Percentiles rank a stretch among this genome's conserved stretches.
These are phyloP conservation scores for Pseudocercospora vitis DNA, from an alignment of 2,329 filamentous ascomycete genomes.

Conservation along the genomic window DNA sequence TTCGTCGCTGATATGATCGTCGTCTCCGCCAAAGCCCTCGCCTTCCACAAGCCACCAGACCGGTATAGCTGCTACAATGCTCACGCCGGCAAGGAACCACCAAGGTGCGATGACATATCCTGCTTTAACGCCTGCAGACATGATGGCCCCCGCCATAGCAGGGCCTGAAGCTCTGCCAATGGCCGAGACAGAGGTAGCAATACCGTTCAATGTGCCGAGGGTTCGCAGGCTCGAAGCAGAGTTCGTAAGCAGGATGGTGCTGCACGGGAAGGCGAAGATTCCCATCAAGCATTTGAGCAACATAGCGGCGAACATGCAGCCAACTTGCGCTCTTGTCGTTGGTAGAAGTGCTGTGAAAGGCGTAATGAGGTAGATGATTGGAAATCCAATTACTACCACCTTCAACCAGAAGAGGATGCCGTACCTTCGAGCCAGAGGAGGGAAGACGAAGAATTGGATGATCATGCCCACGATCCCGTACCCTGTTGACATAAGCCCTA, in stretches of 20 bases:
- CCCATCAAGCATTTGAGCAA: constrained; percentile 70
- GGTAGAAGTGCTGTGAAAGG: constrained; percentile 73
- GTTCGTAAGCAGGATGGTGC: constrained; percentile 88
- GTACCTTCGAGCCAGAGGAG: constrained; percentile 67
- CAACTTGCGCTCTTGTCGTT: constrained; percentile 53
- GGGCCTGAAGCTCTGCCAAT: constrained; percentile 79
- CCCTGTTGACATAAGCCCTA: constrained; percentile 81
- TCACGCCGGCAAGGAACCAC: constrained; percentile 70
- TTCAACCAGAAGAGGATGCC: constrained; percentile 75
- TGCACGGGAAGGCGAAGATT: constrained; percentile 86
- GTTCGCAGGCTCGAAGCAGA: constrained; percentile 72
- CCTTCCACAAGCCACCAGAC: constrained; percentile 73
- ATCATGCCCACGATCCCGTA: constrained; percentile 79
- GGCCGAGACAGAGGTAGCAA: constrained; percentile 79
- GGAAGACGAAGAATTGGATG: constrained; percentile 84
- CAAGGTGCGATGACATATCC: constrained; percentile 79
- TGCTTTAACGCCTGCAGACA: constrained; percentile 71
- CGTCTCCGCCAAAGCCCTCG: constrained; percentile 60
- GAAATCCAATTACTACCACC: constrained; percentile 65
- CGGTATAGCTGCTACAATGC: constrained; percentile 66
- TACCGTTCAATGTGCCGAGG: constrained; percentile 85
- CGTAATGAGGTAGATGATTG: constrained; percentile 74
- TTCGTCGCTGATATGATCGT: constrained; percentile 40
- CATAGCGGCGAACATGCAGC: constrained; percentile 65
- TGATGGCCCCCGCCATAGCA: constrained; percentile 68